Evolutionary conservation across 305 asterid genomes (phyloP).

Genomic region (Andrographis paniculata): DNA sequence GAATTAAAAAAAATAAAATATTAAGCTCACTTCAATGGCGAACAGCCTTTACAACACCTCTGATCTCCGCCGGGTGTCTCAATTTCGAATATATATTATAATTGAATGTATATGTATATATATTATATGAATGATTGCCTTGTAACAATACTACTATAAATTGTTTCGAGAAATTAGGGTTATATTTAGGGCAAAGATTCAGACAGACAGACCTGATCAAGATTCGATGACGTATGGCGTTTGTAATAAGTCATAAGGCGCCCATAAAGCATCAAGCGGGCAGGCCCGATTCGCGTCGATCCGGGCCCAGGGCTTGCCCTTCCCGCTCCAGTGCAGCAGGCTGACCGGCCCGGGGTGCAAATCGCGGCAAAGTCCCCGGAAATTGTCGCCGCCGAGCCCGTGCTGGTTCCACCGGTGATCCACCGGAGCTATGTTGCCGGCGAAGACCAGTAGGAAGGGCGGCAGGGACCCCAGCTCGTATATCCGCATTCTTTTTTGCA

Average conservation of each 20-base stretch:
- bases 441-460: slow-evolving; percentile 53
- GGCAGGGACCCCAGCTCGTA: slow-evolving; percentile 65
- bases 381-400: slow-evolving; percentile 46
- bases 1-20: too few species aligned
- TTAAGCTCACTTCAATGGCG: too few species aligned
- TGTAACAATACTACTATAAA: too few species aligned
- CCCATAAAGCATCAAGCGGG: slow-evolving; percentile 1
- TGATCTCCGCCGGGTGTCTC: too few species aligned
- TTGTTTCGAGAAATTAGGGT: too few species aligned
- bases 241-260: neutral
- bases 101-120: too few species aligned
- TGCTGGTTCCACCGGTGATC: slow-evolving; percentile 74
- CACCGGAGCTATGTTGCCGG: slow-evolving; percentile 42
- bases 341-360: too few species aligned
- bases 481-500: slow-evolving; percentile 51
- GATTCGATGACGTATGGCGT: neutral
- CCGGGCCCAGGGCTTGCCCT: slow-evolving; percentile 16
- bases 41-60: too few species aligned
- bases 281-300: slow-evolving; percentile 3
- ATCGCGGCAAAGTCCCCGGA: slow-evolving; percentile 16
- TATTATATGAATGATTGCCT: too few species aligned
- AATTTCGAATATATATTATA: too few species aligned
- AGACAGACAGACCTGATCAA: neutral
- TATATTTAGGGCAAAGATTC: too few species aligned
- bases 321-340: slow-evolving; percentile 41